Evolutionary conservation across 345 rosid genomes (phyloP), one percentile per base, ranked within the genome.

Genomic region (Salix viminalis): DNA sequence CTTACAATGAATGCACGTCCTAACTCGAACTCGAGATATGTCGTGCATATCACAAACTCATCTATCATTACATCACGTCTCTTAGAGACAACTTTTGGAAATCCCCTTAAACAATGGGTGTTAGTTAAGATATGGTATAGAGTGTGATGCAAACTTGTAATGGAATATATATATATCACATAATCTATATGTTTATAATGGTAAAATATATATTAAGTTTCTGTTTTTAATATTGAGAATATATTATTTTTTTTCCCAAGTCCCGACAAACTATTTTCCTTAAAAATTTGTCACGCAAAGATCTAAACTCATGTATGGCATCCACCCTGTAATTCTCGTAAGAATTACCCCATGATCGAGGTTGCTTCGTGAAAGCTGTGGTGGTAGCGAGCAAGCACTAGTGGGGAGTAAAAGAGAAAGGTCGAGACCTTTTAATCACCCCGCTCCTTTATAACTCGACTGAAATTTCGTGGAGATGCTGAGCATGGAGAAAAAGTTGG

Each of bases 401-500:
- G 67, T 23, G 46, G 32, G 32, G 11, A 60, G 52, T 16, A 11
- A 37, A 61, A 61, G 64, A 23, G 52, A 41, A 60, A 26, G 32
- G 24, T 28, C 1, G 3, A 42, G 15, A 18, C 21, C 41, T 21
- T 70, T 16, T 46, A 6, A 6, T 18, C 36, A 19, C 44, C 3
- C 44, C 44, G 2, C 44, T 41, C 64, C 64, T n/a, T 52, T 58
- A 58, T 58, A 16, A 16, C 14, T 24, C 39, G 44, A 34, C 41
- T 74, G 81, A 77, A 80, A 66, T 74, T 77, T 74, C 64, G 18
- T 42, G 23, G 66, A 77, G 79, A 79, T 50, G 67, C 23, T 26
- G n/a, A 18, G 0, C 23, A 58, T 34, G 62, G 39, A 19, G 37
- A 19, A 65, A 18, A 46, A 39, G 65, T 5, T 24, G 10, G 52